Conservation (phyloP, 2,329 filamentous ascomycete genomes). For the Tolypocladium endophyticum region DNA sequence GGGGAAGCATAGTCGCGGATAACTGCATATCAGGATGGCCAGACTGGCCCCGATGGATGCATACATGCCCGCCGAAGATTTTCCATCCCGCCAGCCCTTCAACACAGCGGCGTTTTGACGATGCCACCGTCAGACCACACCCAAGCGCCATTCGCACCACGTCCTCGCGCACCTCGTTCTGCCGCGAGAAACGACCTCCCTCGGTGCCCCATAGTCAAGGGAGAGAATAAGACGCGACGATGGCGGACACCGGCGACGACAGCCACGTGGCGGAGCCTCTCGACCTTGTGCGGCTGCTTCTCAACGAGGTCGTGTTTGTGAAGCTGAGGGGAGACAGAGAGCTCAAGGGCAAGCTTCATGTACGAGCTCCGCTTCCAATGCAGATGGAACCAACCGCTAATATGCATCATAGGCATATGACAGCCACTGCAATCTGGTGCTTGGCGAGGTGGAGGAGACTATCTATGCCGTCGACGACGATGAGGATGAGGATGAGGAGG, state of each 20-base stretch:
- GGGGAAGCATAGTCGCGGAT: not conserved
- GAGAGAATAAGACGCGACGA: constrained; percentile 22
- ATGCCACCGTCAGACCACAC: not conserved
- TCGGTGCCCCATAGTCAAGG: not conserved
- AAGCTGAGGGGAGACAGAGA: constrained; percentile 94
- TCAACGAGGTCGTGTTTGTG: constrained; percentile 95
- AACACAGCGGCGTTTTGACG: constrained; percentile 3
- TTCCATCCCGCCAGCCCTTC: constrained; percentile 4
- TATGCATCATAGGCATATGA: constrained; percentile 71
- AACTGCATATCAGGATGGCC: constrained; percentile 1
- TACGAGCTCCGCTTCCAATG: constrained; percentile 31
- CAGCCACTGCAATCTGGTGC: constrained; percentile 92
- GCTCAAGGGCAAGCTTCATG: constrained; percentile 88
- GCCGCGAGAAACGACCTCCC: not conserved
- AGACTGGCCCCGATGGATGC: not conserved
- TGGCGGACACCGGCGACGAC: constrained; percentile 78
- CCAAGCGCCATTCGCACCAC: not conserved
- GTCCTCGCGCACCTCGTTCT: not conserved
- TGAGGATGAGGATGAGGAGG: constrained; percentile 68
- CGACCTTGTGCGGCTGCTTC: constrained; percentile 85
- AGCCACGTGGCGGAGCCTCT: constrained; percentile 79
- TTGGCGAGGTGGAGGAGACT: constrained; percentile 95
- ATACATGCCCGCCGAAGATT: constrained; percentile 8
- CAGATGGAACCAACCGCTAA: constrained; percentile 2
- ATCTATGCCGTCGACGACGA: constrained; percentile 92